Evolutionary conservation across 163 green algal genomes (phyloP), one percentile per base, ranked within the genome.

Genomic region (Scenedesmus sp.): DNA sequence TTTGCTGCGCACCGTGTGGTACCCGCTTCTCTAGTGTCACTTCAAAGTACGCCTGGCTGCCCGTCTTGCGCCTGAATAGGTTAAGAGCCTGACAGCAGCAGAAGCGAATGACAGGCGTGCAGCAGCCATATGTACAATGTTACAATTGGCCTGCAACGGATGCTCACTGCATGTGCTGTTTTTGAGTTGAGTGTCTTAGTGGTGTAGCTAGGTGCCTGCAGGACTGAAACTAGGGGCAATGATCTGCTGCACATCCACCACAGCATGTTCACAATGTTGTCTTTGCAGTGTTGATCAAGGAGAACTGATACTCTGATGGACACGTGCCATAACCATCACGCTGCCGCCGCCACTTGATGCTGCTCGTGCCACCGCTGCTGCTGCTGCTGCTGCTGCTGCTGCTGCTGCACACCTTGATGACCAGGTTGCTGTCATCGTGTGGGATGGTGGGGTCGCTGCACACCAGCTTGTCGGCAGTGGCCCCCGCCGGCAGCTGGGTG

Each of bases 401-500:
- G 81, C 24, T 68, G 26, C 30, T n/a, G n/a, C 88, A 12, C 56
- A 97, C 96, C 95, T 98, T 98, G 89, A 99, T 98, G 1, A 99
- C 97, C 4, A 99, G 96, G 95, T 99, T 99, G 35, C 92, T 95
- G 33, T 94, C 94, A 83, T 99, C 97, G 35, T 95, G 95, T 7
- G 98, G 98, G 42, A 99, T 97, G 84, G 94, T 96, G 5, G 93
- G 89, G 88, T 97, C 94, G 68, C 96, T 97, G 94, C 97, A 99
- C 26, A 81, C 87, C 24, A 99, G 94, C 72, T 70, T 83, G 86
- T 99, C 98, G 13, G 88, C n/a, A 1, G 70, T 87, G 7, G 94
- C 90, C 3, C 86, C 91, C 35, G 90, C 89, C 16, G 94, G 91
- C 49, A 96, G 85, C 83, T 91, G 44, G 4, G 83, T 68, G 82